Conservation (phyloP, 2,329 filamentous ascomycete species). For the Lasiodiplodia theobromae region DNA sequence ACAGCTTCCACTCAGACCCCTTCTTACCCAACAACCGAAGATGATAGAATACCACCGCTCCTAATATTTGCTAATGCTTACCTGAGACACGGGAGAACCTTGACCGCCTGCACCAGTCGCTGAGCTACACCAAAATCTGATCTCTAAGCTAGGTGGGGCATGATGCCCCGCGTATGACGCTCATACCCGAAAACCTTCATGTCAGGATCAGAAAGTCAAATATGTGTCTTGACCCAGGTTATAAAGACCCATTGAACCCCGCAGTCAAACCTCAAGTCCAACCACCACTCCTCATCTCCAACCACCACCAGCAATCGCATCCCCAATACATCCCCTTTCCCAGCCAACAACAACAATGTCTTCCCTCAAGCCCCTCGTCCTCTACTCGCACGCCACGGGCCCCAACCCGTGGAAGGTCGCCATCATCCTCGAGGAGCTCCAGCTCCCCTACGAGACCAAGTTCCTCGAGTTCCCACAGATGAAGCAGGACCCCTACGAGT, state of each 20-base stretch:
- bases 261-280: background rate
- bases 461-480: slow-evolving; percentile 47
- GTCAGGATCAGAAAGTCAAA: background rate
- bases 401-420: slow-evolving; percentile 55
- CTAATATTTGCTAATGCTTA: background rate
- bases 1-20: no score
- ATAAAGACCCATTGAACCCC: slow-evolving; percentile 1
- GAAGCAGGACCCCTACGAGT: slow-evolving; percentile 47
- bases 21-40: background rate
- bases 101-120: background rate
- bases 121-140: background rate
- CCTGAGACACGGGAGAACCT: background rate
- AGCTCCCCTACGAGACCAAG: slow-evolving; percentile 49
- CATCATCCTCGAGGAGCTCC: slow-evolving; percentile 55
- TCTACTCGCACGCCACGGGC: slow-evolving; percentile 28
- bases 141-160: background rate
- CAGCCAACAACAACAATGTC: slow-evolving; percentile 25
- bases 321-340: background rate
- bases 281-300: background rate
- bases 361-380: slow-evolving; percentile 27
- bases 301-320: background rate
- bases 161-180: background rate
- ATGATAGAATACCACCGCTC: background rate
- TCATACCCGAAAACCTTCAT: background rate
- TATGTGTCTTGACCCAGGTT: background rate